Evolutionary conservation across 345 rosid genomes (phyloP), one percentile per base, ranked within the genome.

Genomic region (Gossypium sturtianum): DNA sequence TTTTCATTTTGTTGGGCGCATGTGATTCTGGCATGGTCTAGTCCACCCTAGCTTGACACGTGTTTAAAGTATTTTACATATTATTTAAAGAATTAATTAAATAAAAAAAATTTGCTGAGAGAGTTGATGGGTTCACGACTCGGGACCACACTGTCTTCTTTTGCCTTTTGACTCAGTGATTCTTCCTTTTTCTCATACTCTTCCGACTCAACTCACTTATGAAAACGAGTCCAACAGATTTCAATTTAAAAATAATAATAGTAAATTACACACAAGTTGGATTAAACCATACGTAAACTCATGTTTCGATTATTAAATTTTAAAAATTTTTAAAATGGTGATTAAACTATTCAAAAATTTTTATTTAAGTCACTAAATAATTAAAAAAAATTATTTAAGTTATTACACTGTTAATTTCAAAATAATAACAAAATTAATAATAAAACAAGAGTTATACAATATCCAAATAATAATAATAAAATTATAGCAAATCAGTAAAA

Each of bases 31-130:
- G 7, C 51, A 45, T 45, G 49, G 48, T 45, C 13, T 45, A 10
- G n/a, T 2, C 3, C 1, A 66, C 82, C 80, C 85, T 71, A 41
- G 15, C 9, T 10, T 3, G 68, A 79, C 78, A 76, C 80, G 80
- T 82, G 80, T 65, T n/a, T 5, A 0, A 29, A 44, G 49, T 5
- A 5, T 34, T 34, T 5, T 34, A 34, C 5, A 16, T 12, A 67
- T 34, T 34, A 34, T 34, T 44, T 62, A 47, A 72, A 60, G 44
- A 64, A 73, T 48, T 47, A 49, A 45, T 45, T 9, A 45, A 66
- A 62, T 47, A 58, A 68, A 47, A 47, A 34, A 3, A 49, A 0
- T 29, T 34, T 34, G 41, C 41, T 70, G 69, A 16, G 51, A 60
- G 73, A 43, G 20, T 61, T 12, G 16, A n/a, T 29, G 51, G 34